A percentile compares a stretch with the other conserved stretches of the same genome.
Evolutionary conservation across 1,284 basidiomycete genomes (phyloP).

Genomic region (Cryptococcus maquisensis): DNA sequence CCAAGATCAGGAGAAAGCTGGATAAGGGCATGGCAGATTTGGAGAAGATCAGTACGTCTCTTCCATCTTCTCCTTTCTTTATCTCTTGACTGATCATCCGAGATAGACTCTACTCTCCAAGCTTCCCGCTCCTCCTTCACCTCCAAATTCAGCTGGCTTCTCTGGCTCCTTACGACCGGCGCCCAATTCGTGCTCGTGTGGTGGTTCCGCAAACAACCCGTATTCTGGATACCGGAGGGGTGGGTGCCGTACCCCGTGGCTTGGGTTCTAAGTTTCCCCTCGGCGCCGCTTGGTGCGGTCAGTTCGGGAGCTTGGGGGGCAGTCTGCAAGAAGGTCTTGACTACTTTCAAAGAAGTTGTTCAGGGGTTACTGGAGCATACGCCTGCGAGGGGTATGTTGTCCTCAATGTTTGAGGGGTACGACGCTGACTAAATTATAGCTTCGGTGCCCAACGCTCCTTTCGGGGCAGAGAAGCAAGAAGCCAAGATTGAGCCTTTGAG

Average conservation of each 20-base stretch:
- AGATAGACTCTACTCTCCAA: conserved; percentile 64
- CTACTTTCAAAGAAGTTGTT: conserved; percentile 63
- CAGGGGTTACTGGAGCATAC: not conserved
- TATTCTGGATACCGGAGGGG: conserved; percentile 81
- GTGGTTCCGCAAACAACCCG: conserved; percentile 82
- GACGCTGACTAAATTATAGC: conserved; percentile 4
- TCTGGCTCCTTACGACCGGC: conserved; percentile 82
- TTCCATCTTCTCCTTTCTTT: not conserved
- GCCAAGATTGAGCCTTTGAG: conserved; percentile 32
- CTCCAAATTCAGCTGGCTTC: conserved; percentile 63
- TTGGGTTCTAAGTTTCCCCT: conserved; percentile 63
- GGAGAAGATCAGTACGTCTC: conserved; percentile 82
- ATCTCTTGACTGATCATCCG: not conserved
- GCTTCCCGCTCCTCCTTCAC: conserved; percentile 65
- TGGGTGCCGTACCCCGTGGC: conserved; percentile 75
- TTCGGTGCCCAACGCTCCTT: conserved; percentile 8
- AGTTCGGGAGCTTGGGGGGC: conserved; percentile 88
- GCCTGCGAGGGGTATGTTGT: conserved; percentile 5
- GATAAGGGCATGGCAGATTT: conserved; percentile 91
- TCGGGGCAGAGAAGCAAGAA: conserved; percentile 3
- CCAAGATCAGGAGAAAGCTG: conserved; percentile 80
- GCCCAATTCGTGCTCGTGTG: conserved; percentile 75
- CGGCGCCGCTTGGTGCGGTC: conserved; percentile 55
- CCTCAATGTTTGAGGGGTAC: not conserved
- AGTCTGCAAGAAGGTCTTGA: conserved; percentile 74